Base-by-base conservation (phyloP, 305 asterid genomes). In the Andrographis paniculata region DNA sequence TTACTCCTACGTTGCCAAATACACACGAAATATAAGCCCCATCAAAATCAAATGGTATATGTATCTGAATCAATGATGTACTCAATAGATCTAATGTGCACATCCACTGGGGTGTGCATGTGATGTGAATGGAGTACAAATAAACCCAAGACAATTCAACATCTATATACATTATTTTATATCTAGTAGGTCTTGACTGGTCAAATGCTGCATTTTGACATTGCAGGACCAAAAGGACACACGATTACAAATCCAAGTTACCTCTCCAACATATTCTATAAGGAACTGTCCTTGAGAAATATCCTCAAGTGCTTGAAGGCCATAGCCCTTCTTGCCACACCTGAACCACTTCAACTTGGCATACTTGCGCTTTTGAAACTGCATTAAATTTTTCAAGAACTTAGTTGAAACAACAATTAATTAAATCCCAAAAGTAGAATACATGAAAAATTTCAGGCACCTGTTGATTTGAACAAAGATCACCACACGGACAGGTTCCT, bases 201-300 rank as follows among this genome's bases (percentile, higher is more conserved):
- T n/a, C n/a, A n/a, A n/a, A n/a, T n/a, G n/a, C n/a, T n/a, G n/a
- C n/a, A n/a, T n/a, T n/a, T n/a, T n/a, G n/a, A n/a, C n/a, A n/a
- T n/a, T n/a, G n/a, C n/a, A n/a, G n/a, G n/a, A 27, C 33, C 45
- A 20, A 54, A 19, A 38, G 50, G 42, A 56, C 6, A 27, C 6
- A 28, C 10, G 5, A 14, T 19, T 5, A 28, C 22, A 2, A 35
- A 33, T 33, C 47, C 52, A 64, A 38, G 57, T 71, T 64, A 88
- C 97, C 97, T 88, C 97, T 66, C 97, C 97, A 37, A 88, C 87
- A 63, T 88, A 88, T 76, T 88, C 97, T 36, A 79, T 88, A 55
- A 88, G 84, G 63, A 88, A 88, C 64, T 74, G 75, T 58, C 95
- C 94, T 61, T 70, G 65, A 39, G 69, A 67, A 45, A 88, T 77